Conservation (phyloP, 2,329 filamentous ascomycete genomes). For the Parasarocladium wereldwijsianum region DNA sequence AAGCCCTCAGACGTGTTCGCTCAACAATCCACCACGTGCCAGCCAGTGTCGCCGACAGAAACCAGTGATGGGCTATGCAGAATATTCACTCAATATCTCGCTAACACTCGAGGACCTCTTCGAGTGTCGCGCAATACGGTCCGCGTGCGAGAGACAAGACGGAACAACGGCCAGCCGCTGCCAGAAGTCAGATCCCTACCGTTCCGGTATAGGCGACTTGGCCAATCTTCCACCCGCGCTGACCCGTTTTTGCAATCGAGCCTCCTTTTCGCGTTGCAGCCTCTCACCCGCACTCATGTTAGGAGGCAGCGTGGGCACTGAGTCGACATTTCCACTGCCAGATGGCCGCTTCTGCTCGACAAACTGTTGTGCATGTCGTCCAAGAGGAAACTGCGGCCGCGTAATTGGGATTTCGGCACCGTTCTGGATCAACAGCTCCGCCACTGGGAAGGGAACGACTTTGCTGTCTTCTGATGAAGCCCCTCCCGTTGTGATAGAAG, state of each 20-base stretch:
- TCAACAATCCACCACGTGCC: too few relatives aligned
- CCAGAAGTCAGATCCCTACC: constrained; percentile 32
- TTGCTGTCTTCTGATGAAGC: constrained; percentile 31
- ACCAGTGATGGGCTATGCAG: too few relatives aligned
- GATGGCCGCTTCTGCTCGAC: constrained; percentile 60
- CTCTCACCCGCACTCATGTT: constrained; percentile 28
- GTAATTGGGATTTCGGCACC: constrained; percentile 71
- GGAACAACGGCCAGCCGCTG: constrained; percentile 22
- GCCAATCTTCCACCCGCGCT: constrained; percentile 63
- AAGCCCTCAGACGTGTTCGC: too few relatives aligned
- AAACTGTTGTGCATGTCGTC: constrained; percentile 66
- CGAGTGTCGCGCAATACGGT: too few relatives aligned
- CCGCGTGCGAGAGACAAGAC: too few relatives aligned
- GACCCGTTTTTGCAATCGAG: constrained; percentile 61
- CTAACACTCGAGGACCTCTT: too few relatives aligned
- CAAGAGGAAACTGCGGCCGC: constrained; percentile 71
- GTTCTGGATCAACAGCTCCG: constrained; percentile 85
- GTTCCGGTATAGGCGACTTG: constrained; percentile 47
- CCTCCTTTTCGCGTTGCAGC: constrained; percentile 48
- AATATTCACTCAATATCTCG: too few relatives aligned
- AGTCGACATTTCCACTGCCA: constrained; percentile 35
- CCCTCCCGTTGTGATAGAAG: constrained; percentile 27
- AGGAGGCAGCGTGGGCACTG: constrained; percentile 43
- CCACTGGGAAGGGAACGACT: constrained; percentile 64
- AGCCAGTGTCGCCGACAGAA: too few relatives aligned